phyloP scores from a whole-genome alignment of 2,329 filamentous ascomycete species.

The Clonostachys rosea region DNA sequence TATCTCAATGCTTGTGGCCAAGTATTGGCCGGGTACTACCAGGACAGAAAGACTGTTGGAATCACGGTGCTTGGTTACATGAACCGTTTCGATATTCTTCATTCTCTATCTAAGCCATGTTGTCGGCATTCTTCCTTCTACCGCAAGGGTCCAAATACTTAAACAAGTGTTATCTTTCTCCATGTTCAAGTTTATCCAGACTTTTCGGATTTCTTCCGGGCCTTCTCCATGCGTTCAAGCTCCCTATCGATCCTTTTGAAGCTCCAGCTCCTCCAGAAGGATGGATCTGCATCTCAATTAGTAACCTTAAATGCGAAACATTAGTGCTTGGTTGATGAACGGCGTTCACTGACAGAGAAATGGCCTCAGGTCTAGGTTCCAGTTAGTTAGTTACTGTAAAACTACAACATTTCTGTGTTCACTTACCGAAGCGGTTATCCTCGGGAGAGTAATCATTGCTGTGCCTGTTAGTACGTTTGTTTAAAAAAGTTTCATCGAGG shows the following conservation, averaged over 20 bases:
- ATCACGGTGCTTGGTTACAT: no score
- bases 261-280: neutral
- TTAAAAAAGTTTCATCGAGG: no score
- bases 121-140: no score
- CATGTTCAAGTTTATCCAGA: no score
- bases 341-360: neutral
- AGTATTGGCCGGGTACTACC: no score
- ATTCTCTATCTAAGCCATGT: no score
- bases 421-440: conserved; percentile 4
- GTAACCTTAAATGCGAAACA: neutral
- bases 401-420: neutral
- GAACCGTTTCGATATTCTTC: no score
- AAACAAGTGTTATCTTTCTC: no score
- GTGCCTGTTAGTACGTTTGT: neutral
- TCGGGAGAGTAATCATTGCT: conserved; percentile 1
- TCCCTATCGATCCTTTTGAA: neutral
- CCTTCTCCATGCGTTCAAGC: neutral
- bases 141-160: no score
- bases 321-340: neutral
- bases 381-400: neutral
- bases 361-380: neutral
- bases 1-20: no score
- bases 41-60: no score
- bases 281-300: neutral
- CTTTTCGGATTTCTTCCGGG: neutral